These are phyloP conservation scores for Hamamelis virginiana DNA, from an alignment of 164 flowering plant genomes.

Conservation along the genomic window DNA sequence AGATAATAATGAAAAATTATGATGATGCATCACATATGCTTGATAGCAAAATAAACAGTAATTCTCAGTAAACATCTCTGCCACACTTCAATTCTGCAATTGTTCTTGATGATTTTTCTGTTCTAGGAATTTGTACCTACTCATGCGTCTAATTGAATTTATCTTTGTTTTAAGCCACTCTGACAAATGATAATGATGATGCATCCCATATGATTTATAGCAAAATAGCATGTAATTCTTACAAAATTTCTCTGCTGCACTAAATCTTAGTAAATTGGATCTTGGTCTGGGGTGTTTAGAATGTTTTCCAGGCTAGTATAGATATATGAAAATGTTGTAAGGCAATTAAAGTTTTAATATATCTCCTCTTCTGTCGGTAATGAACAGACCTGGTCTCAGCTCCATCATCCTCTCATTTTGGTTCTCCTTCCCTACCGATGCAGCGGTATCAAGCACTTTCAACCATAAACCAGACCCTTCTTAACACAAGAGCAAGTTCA, in stretches of 20 bases:
- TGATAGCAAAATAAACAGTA: no score
- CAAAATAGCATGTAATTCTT: no score
- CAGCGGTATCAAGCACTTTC: conserved; percentile 65
- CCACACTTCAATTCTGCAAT: no score
- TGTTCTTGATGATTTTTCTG: no score
- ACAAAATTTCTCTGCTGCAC: no score
- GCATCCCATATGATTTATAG: no score
- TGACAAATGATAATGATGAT: no score
- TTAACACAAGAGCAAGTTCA: conserved; percentile 21
- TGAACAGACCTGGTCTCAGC: conserved; percentile 38
- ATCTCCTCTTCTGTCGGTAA: conserved; percentile 7
- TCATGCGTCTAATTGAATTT: not conserved
- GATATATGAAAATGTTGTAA: not conserved
- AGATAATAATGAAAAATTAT: no score
- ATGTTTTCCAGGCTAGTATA: not conserved
- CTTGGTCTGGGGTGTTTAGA: not conserved
- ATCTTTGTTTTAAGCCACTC: not conserved
- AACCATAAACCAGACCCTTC: conserved; percentile 37
- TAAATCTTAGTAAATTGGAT: not conserved
- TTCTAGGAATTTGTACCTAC: not conserved
- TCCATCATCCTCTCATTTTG: conserved; percentile 29
- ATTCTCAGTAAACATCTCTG: no score
- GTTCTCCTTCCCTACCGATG: conserved; percentile 39
- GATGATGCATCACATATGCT: no score
- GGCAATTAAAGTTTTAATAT: not conserved